A percentile compares a stretch with the other conserved stretches of the same genome.
phyloP scores from a whole-genome alignment of 345 rosid species.

The Salix koriyanagi region DNA sequence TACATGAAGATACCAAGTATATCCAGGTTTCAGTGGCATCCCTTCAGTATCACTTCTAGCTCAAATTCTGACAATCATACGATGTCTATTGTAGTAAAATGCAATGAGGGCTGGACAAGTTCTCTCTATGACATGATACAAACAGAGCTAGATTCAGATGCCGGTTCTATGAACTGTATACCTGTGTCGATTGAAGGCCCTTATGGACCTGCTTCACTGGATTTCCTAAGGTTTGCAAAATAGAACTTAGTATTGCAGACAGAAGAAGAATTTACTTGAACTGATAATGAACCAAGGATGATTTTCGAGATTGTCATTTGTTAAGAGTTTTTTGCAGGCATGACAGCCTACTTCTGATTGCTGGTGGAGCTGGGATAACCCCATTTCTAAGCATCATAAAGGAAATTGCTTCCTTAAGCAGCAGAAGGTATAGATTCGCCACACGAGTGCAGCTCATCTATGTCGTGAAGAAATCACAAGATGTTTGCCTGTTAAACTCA shows the following conservation, averaged over 20 bases:
- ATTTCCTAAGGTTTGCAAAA: constrained; percentile 52
- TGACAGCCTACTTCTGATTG: constrained; percentile 63
- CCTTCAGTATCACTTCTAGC: constrained; percentile 77
- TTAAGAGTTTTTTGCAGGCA: constrained; percentile 42
- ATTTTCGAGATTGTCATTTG: neutral
- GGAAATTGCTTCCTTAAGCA: constrained; percentile 43
- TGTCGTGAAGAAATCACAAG: constrained; percentile 46
- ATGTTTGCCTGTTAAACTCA: constrained; percentile 54
- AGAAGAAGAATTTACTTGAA: neutral
- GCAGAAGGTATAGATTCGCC: constrained; percentile 36
- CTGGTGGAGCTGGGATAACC: constrained; percentile 83
- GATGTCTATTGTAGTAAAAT: constrained; percentile 58
- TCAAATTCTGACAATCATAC: constrained; percentile 44
- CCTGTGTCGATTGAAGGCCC: constrained; percentile 72
- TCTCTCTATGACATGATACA: constrained; percentile 49
- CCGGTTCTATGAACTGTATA: constrained; percentile 34
- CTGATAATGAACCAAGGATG: neutral
- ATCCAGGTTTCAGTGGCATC: constrained; percentile 73
- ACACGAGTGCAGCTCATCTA: constrained; percentile 52
- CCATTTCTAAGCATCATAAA: constrained; percentile 75
- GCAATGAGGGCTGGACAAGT: constrained; percentile 63
- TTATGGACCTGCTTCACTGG: constrained; percentile 66
- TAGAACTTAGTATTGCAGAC: neutral
- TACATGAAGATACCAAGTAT: constrained; percentile 63
- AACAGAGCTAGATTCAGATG: constrained; percentile 30